Base-by-base conservation (phyloP, 305 asterid species). In the Striga hermonthica region DNA sequence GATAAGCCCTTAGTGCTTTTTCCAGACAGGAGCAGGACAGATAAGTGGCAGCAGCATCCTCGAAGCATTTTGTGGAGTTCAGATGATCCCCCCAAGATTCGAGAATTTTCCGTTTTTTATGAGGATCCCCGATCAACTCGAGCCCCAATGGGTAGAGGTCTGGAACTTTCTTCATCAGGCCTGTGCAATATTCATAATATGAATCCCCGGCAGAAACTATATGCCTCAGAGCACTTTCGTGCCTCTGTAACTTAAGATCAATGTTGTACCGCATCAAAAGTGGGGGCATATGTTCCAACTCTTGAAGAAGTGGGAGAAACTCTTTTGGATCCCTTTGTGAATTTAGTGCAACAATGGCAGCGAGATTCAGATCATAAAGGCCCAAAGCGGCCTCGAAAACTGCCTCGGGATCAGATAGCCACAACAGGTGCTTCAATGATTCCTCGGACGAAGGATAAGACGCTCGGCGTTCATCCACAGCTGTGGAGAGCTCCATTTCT, bases 21-120 rank as follows among this genome's bases (percentile, higher is more conserved):
- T 93, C 96, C 75, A 86, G 70, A 81, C 84, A 78, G 56, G 75
- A 81, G 83, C 92, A 90, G 41, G 84, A 78, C 80, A 92, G 57
- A 69, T 79, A 92, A 52, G 90, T 79, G 22, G 93, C 71, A 52
- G 96, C 97, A 13, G 98, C 95, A 73, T 87, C 96, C 78, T 92
- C 98, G 12, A 83, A 92, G 78, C 77, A 81, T 80, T 92, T 90
- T 44, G 75, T 72, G 49, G 71, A 78, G 79, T 72, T 69, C 61
- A 92, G 87, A 80, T 92, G 95, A 81, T 92, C 98, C 39, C 96
- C 98, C 94, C 95, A 90, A 45, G 89, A 91, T 62, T 92, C 98
- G 64, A 86, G 88, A 73, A 92, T 86, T 78, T 83, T 83, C 64
- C 70, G 67, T 73, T 80, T 84, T 79, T 79, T 86, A 48, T 57